phyloP scores from a whole-genome alignment of 192 early-diverging fungal genomes.

The Tieghemiomyces parasiticus region DNA sequence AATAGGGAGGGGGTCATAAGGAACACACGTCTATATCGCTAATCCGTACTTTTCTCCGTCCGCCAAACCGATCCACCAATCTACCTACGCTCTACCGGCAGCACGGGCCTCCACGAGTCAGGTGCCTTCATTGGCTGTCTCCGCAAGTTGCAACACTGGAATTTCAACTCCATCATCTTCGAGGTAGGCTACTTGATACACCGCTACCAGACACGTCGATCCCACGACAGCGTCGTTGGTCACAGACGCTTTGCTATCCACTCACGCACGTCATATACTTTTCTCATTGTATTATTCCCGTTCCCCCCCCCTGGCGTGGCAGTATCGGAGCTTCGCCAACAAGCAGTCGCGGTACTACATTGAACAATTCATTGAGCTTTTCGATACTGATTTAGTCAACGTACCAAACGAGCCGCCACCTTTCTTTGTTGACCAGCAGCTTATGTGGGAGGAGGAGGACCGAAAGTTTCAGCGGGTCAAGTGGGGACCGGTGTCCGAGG shows the following conservation, averaged over 20 bases:
- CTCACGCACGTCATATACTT: background rate
- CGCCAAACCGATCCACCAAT: no score
- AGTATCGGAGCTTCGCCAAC: constrained; percentile 87
- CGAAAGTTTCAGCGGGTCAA: background rate
- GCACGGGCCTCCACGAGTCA: constrained; percentile 85
- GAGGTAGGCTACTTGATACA: constrained; percentile 65
- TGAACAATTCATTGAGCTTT: constrained; percentile 93
- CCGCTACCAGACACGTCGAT: no score
- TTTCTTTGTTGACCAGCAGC: constrained; percentile 65
- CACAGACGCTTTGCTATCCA: background rate
- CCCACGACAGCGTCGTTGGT: background rate
- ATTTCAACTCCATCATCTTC: constrained; percentile 90
- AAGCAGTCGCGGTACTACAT: constrained; percentile 73
- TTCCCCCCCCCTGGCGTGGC: background rate
- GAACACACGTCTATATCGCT: no score
- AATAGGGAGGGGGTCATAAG: no score
- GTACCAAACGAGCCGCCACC: constrained; percentile 56
- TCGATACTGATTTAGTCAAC: constrained; percentile 82
- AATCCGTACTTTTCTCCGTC: no score
- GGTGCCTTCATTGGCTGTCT: constrained; percentile 87
- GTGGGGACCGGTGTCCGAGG: no score
- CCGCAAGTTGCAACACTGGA: constrained; percentile 87
- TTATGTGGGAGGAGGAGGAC: constrained; percentile 36
- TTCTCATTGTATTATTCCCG: background rate
- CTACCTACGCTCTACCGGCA: no score